Percentiles rank a stretch among this genome's conserved stretches.
These are phyloP conservation scores for Penicillium janthinellum DNA, from an alignment of 2,329 filamentous ascomycete species.

Conservation along the genomic window DNA sequence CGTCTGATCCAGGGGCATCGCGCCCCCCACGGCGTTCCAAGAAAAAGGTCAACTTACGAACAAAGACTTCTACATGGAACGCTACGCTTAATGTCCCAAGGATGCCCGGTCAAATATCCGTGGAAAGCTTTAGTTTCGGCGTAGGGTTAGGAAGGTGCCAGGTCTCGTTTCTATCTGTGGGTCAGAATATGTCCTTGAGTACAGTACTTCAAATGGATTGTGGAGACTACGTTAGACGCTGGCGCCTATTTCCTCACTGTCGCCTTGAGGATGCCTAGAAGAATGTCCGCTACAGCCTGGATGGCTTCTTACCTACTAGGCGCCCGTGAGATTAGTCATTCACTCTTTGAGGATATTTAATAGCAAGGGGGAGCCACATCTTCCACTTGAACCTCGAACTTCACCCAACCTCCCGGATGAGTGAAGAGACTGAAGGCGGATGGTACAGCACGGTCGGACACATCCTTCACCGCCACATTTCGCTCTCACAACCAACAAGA, in stretches of 20 bases:
- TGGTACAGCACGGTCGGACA: background rate
- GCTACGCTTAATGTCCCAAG: background rate
- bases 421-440: background rate
- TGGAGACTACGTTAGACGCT: background rate
- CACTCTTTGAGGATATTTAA: background rate
- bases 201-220: too few relatives aligned
- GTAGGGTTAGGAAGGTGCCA: background rate
- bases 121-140: too few relatives aligned
- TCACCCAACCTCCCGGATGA: background rate
- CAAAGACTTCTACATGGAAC: too few relatives aligned
- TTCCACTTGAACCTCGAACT: background rate
- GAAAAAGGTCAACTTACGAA: too few relatives aligned
- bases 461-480: background rate
- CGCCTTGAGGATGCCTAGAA: slow-evolving; percentile 3
- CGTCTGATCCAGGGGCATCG: too few relatives aligned
- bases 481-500: background rate
- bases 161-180: background rate
- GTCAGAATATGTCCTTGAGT: background rate
- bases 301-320: background rate
- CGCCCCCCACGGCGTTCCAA: too few relatives aligned
- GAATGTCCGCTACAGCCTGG: background rate
- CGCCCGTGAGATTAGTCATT: background rate
- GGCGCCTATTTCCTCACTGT: slow-evolving; percentile 1
- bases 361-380: background rate
- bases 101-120: background rate